A percentile compares a stretch with the other conserved stretches of the same genome.
These are phyloP conservation scores for Sugiyamaella marilandica DNA, from an alignment of 805 yeast genomes.

Conservation along the genomic window DNA sequence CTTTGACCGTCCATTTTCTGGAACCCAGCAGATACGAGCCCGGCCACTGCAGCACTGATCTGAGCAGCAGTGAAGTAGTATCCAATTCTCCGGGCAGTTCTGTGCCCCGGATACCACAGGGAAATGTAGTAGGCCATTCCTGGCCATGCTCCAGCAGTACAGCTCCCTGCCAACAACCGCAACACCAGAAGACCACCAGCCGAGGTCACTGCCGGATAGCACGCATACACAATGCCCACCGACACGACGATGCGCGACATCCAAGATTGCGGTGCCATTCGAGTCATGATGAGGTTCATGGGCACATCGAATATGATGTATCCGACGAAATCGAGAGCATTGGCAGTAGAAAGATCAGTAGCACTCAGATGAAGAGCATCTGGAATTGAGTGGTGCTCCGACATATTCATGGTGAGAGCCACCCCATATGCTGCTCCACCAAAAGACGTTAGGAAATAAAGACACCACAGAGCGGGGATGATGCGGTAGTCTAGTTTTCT, in stretches of 20 bases:
- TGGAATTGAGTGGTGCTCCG: constrained; percentile 54
- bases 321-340: constrained; percentile 78
- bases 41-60: constrained; percentile 84
- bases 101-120: constrained; percentile 77
- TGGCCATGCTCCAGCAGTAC: constrained; percentile 89
- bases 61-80: constrained; percentile 91
- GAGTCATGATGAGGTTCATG: constrained; percentile 82
- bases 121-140: constrained; percentile 81
- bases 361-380: constrained; percentile 48
- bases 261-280: constrained; percentile 81
- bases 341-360: constrained; percentile 64
- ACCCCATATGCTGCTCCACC: constrained; percentile 75
- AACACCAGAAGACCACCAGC: constrained; percentile 62
- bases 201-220: constrained; percentile 58
- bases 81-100: constrained; percentile 75
- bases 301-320: constrained; percentile 83
- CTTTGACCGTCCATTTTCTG: constrained; percentile 70
- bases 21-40: constrained; percentile 81
- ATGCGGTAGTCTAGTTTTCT: constrained; percentile 63
- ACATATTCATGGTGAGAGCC: constrained; percentile 71
- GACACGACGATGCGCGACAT: constrained; percentile 68
- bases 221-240: constrained; percentile 72
- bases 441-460: constrained; percentile 74
- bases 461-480: constrained; percentile 76
- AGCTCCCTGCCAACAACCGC: constrained; percentile 67